phyloP scores from a whole-genome alignment of 352 stramenopile genomes.

The Phytophthora chlamydospora region DNA sequence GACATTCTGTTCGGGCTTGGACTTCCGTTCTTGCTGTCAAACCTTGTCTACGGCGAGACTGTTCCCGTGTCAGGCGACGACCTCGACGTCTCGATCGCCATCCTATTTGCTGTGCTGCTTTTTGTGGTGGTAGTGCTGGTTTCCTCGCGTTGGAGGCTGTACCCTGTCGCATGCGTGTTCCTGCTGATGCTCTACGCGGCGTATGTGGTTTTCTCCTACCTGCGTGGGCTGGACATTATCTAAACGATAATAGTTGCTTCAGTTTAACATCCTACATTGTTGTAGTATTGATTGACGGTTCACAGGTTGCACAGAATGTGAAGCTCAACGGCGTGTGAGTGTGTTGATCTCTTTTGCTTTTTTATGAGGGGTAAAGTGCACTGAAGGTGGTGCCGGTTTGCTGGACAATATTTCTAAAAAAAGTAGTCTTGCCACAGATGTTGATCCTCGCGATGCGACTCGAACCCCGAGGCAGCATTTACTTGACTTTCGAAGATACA shows the following conservation, averaged over 20 bases:
- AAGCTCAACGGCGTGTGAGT: no score
- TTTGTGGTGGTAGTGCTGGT: slow-evolving; percentile 61
- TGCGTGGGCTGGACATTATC: slow-evolving; percentile 58
- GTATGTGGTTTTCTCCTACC: slow-evolving; percentile 69
- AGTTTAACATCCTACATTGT: no score
- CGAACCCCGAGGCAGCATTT: no score
- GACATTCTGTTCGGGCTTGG: slow-evolving; percentile 83
- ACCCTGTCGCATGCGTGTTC: slow-evolving; percentile 45
- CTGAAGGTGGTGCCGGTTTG: no score
- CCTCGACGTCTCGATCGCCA: slow-evolving; percentile 65
- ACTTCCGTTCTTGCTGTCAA: slow-evolving; percentile 81
- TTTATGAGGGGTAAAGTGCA: no score
- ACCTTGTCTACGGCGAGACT: slow-evolving; percentile 65
- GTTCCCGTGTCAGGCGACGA: slow-evolving; percentile 58
- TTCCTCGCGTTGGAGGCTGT: slow-evolving; percentile 56
- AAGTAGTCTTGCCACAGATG: no score
- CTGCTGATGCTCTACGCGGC: slow-evolving; percentile 52
- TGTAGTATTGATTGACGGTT: no score
- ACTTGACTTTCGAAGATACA: no score
- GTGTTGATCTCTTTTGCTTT: no score
- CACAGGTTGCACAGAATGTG: no score
- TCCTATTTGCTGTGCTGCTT: slow-evolving; percentile 67
- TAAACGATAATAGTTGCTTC: slow-evolving; percentile 19
- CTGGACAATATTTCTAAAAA: no score
- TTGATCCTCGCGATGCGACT: no score